Conservation (phyloP, 305 asterid species). For the Petunia hybrid region DNA sequence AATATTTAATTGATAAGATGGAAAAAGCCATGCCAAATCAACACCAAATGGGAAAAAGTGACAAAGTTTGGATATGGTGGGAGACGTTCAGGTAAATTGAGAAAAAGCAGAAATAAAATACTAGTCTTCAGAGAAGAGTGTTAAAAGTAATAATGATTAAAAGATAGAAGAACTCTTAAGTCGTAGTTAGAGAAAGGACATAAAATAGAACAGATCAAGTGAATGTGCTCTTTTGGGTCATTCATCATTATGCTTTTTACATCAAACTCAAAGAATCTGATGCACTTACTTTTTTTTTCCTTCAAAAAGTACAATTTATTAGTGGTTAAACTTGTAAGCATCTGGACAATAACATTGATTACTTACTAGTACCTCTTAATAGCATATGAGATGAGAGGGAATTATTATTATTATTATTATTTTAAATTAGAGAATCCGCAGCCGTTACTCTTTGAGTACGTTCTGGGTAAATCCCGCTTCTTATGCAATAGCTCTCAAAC, state of each 20-base stretch:
- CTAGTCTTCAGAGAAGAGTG: not conserved
- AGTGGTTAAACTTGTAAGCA: no score
- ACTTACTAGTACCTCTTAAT: no score
- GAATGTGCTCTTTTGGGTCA: slow-evolving; percentile 16
- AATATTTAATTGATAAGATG: not conserved
- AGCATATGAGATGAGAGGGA: no score
- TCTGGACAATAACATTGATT: no score
- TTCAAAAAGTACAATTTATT: no score
- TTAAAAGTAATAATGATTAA: not conserved
- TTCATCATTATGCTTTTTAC: slow-evolving; percentile 24
- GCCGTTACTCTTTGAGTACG: no score
- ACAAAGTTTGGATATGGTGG: not conserved
- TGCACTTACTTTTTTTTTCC: not conserved
- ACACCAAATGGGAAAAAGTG: not conserved
- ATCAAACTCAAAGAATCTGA: slow-evolving; percentile 14
- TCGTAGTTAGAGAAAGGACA: slow-evolving; percentile 21
- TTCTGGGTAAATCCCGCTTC: no score
- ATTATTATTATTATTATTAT: no score
- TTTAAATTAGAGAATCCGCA: no score
- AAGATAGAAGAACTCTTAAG: slow-evolving; percentile 10
- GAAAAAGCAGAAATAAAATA: not conserved
- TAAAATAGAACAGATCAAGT: slow-evolving; percentile 22
- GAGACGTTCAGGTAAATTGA: slow-evolving; percentile 19
- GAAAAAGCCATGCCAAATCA: not conserved
- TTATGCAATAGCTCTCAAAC: no score